These are phyloP conservation scores for Tricholoma hemisulphureum DNA, from an alignment of 768 basidiomycete species.

Conservation along the genomic window DNA sequence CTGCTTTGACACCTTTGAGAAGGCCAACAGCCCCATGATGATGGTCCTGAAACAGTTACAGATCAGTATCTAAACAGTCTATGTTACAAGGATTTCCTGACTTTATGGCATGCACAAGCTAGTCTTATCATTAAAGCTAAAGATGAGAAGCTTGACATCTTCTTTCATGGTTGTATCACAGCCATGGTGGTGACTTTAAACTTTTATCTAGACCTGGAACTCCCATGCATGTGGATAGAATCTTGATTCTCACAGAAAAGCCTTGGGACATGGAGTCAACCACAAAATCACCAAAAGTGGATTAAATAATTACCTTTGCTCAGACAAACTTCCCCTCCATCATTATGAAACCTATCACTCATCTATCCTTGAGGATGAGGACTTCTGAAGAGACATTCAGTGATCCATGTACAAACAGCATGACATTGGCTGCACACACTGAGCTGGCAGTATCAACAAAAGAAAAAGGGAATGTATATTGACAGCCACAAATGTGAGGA, in stretches of 20 bases:
- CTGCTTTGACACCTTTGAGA: background rate
- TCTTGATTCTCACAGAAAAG: slow-evolving; percentile 28
- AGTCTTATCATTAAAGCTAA: slow-evolving; percentile 18
- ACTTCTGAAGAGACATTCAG: slow-evolving; percentile 24
- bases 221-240: slow-evolving; percentile 29
- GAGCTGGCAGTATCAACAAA: slow-evolving; percentile 25
- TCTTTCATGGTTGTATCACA: slow-evolving; percentile 27
- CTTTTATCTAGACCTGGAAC: slow-evolving; percentile 30
- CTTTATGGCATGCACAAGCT: slow-evolving; percentile 14
- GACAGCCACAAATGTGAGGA: background rate
- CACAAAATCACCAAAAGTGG: slow-evolving; percentile 30
- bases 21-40: background rate
- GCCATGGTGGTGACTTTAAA: slow-evolving; percentile 33
- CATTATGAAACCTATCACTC: slow-evolving; percentile 17
- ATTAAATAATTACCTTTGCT: slow-evolving; percentile 16
- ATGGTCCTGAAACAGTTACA: background rate
- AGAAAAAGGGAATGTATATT: background rate
- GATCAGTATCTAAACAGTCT: slow-evolving; percentile 14
- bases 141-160: slow-evolving; percentile 29
- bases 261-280: slow-evolving; percentile 22
- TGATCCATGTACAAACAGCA: slow-evolving; percentile 26
- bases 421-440: slow-evolving; percentile 31
- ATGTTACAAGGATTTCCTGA: slow-evolving; percentile 18
- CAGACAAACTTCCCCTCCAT: slow-evolving; percentile 26
- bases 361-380: slow-evolving; percentile 31